Evolutionary conservation across 148 eudicot species (phyloP).

Genomic region (Diospyros kaki): DNA sequence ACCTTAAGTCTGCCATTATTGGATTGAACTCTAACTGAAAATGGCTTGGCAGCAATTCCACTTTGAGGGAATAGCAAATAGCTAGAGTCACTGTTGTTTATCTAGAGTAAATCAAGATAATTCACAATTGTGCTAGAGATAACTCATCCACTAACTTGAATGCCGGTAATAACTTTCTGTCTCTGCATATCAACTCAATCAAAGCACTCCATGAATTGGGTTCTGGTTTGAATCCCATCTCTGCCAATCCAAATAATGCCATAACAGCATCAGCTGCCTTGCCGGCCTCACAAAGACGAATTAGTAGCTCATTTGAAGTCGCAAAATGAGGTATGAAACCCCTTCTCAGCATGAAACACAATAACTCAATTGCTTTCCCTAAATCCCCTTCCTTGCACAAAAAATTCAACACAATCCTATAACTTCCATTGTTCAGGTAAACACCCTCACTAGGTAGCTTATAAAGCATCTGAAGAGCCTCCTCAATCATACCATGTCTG

Average conservation of each 20-base stretch:
- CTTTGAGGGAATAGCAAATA: no score
- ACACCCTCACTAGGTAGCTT: constrained; percentile 64
- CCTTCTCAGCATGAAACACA: constrained; percentile 72
- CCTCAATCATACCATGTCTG: constrained; percentile 45
- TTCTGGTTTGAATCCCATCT: constrained; percentile 75
- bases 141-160: constrained; percentile 70
- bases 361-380: constrained; percentile 53
- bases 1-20: no score
- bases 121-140: neutral
- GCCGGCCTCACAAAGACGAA: constrained; percentile 62
- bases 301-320: constrained; percentile 71
- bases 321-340: constrained; percentile 82
- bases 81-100: neutral
- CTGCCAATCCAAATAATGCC: constrained; percentile 49
- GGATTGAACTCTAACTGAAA: no score
- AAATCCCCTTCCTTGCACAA: constrained; percentile 51
- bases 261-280: constrained; percentile 52
- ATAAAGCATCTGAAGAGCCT: constrained; percentile 78
- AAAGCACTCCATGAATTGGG: constrained; percentile 57
- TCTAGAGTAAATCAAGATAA: neutral
- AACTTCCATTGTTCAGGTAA: constrained; percentile 31
- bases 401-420: constrained; percentile 24
- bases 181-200: constrained; percentile 66
- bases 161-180: constrained; percentile 68
- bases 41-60: no score